Evolutionary conservation across 2,329 filamentous ascomycete genomes (phyloP).

Genomic region (Diaporthe sp.): DNA sequence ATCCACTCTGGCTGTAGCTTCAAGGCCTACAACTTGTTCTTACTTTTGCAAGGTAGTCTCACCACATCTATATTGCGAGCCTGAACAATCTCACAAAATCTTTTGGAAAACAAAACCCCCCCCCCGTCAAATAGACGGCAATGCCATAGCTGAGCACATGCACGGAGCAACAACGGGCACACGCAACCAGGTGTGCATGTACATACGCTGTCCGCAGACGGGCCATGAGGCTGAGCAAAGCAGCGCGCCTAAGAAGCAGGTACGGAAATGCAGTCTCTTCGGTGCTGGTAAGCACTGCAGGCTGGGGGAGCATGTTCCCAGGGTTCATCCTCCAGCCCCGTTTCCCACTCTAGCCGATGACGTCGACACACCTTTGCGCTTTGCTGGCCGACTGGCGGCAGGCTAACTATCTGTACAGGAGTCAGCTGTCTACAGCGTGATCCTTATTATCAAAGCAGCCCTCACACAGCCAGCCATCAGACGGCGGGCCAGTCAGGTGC

Average conservation of each 20-base stretch:
- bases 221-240: background rate
- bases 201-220: background rate
- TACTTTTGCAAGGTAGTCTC: too few species aligned
- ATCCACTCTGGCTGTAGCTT: too few species aligned
- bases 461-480: background rate
- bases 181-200: background rate
- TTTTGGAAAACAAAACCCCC: too few species aligned
- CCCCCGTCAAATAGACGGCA: background rate
- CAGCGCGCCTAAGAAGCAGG: conserved; percentile 7
- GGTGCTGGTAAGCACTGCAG: background rate
- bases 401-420: background rate
- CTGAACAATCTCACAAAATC: background rate
- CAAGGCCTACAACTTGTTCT: too few species aligned
- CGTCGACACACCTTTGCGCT: background rate
- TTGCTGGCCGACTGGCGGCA: background rate
- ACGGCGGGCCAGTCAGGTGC: background rate
- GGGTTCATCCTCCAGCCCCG: conserved; percentile 5
- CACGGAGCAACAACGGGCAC: background rate
- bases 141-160: background rate
- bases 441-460: conserved; percentile 13
- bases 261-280: background rate
- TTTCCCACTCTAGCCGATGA: background rate
- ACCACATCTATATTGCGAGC: background rate
- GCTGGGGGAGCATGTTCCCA: background rate
- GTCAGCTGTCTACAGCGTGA: background rate